A percentile compares a stretch with the other conserved stretches of the same genome.
These are phyloP conservation scores for Boeremia exigua DNA, from an alignment of 2,329 filamentous ascomycete genomes.

Conservation along the genomic window DNA sequence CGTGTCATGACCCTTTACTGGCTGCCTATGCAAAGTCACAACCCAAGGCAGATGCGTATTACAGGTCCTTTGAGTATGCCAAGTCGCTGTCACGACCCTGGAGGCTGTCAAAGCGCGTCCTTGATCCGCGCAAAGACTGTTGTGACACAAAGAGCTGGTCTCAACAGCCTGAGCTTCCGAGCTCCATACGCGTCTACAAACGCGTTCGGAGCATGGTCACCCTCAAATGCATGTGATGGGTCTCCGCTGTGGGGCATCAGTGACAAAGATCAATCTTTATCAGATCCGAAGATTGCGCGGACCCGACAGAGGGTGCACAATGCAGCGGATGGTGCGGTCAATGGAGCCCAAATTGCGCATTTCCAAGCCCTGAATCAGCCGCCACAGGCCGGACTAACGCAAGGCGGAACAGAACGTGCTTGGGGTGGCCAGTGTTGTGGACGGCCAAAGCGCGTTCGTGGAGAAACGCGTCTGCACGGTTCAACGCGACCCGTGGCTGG, in stretches of 20 bases:
- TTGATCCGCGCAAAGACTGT: too few relatives aligned
- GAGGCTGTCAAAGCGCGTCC: background rate
- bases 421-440: conserved; percentile 31
- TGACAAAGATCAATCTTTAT: conserved; percentile 31
- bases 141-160: background rate
- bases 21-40: too few relatives aligned
- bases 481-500: conserved; percentile 37
- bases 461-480: conserved; percentile 38
- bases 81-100: too few relatives aligned
- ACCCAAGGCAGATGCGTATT: too few relatives aligned
- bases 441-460: conserved; percentile 39
- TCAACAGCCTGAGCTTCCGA: conserved; percentile 1
- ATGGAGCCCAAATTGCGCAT: conserved; percentile 25
- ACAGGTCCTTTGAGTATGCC: too few relatives aligned
- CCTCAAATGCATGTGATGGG: background rate
- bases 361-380: conserved; percentile 43
- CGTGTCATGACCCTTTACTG: too few relatives aligned
- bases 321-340: conserved; percentile 24
- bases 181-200: conserved; percentile 10
- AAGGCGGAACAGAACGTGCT: conserved; percentile 31
- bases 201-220: background rate
- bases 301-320: conserved; percentile 23
- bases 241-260: conserved; percentile 1
- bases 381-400: conserved; percentile 30
- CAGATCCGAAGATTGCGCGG: conserved; percentile 30